A percentile compares a stretch with the other conserved stretches of the same genome.
These are phyloP conservation scores for Xylariales sp. DNA, from an alignment of 2,329 filamentous ascomycete genomes.

Conservation along the genomic window DNA sequence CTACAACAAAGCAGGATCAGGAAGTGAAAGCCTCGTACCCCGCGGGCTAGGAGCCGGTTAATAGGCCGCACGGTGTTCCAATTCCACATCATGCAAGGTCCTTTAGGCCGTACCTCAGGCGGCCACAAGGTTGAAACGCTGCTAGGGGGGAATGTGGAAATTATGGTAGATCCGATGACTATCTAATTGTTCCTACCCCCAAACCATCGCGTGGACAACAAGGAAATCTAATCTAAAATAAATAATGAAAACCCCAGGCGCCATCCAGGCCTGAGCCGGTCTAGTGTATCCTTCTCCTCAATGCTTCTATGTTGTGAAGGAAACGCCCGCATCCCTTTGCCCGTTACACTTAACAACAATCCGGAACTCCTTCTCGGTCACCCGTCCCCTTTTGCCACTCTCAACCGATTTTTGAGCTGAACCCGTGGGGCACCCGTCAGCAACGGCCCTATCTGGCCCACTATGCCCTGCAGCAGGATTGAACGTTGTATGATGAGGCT, in stretches of 20 bases:
- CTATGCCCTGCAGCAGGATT: neutral
- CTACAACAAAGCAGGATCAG: neutral
- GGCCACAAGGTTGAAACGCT: conserved; percentile 15
- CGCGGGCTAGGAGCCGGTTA: neutral
- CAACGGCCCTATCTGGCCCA: neutral
- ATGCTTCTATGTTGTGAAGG: conserved; percentile 1
- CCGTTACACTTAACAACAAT: conserved; percentile 4
- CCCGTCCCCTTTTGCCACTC: conserved; percentile 24
- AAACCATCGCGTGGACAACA: neutral
- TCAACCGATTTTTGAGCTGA: neutral
- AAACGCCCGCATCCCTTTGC: neutral
- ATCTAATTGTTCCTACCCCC: conserved; percentile 10
- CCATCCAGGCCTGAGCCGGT: conserved; percentile 29
- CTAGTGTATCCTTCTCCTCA: conserved; percentile 16
- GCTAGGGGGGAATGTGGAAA: neutral
- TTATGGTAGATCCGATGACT: neutral
- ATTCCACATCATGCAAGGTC: conserved; percentile 17
- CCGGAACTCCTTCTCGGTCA: neutral
- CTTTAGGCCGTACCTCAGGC: neutral
- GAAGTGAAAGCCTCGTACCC: neutral
- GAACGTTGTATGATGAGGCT: neutral
- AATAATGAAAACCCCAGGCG: conserved; percentile 14
- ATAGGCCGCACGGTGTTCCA: conserved; percentile 1
- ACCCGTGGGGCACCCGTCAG: neutral
- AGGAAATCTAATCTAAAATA: conserved; percentile 1